Evolutionary conservation across 106 monocot genomes (phyloP).

Genomic region (Dioscorea alata): DNA sequence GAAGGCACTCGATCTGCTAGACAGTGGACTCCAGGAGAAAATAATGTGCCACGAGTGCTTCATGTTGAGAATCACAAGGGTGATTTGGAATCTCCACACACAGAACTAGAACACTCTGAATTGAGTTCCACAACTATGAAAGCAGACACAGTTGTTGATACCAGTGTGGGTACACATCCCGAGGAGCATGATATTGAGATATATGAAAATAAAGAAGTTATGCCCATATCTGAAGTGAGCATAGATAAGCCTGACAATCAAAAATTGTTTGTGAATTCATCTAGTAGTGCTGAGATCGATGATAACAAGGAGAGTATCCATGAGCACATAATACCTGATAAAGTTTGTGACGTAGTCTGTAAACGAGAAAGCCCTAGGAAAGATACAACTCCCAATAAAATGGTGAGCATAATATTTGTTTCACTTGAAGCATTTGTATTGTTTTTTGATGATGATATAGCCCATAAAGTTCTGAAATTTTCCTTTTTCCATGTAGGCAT

Average conservation of each 20-base stretch:
- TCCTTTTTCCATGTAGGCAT: constrained; percentile 42
- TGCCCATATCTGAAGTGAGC: constrained; percentile 1
- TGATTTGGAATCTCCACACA: constrained; percentile 8
- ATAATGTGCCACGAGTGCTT: constrained; percentile 20
- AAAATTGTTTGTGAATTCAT: constrained; percentile 15
- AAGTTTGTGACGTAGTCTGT: constrained; percentile 18
- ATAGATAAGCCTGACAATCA: constrained; percentile 15
- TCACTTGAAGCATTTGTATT: background rate
- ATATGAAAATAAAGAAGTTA: constrained; percentile 23
- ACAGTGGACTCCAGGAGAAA: constrained; percentile 26
- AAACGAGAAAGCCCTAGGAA: constrained; percentile 39
- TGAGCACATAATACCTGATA: constrained; percentile 13
- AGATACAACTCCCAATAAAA: constrained; percentile 36
- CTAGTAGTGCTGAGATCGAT: constrained; percentile 29
- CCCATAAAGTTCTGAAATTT: background rate
- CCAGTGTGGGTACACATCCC: constrained; percentile 22
- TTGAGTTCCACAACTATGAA: constrained; percentile 1
- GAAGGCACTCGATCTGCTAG: constrained; percentile 62
- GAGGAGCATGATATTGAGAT: constrained; percentile 32
- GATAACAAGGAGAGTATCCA: constrained; percentile 15
- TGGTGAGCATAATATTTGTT: constrained; percentile 30
- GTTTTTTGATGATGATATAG: background rate
- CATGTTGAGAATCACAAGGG: constrained; percentile 13
- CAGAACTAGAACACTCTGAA: constrained; percentile 17
- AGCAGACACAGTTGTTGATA: constrained; percentile 7